Percentiles rank a stretch among this genome's conserved stretches.
Conservation (phyloP, 2,329 filamentous ascomycete species). For the Diaporthe capsici region DNA sequence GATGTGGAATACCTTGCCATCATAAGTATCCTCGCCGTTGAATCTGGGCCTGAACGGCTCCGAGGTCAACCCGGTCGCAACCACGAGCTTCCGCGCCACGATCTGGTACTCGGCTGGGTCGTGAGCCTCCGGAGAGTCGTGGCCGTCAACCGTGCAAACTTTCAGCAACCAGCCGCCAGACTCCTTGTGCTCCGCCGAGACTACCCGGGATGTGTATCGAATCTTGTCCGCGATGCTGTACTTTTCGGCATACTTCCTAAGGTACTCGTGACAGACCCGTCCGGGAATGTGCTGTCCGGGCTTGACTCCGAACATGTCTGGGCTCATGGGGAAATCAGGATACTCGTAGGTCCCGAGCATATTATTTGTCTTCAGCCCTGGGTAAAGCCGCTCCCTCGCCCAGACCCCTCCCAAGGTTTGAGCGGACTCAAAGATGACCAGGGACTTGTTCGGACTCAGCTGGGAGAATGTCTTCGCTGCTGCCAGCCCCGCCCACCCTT, state of each 20-base stretch:
- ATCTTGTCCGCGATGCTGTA: not conserved
- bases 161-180: not conserved
- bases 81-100: not conserved
- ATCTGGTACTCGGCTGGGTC: not conserved
- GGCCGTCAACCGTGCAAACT: not conserved
- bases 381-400: not conserved
- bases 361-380: not conserved
- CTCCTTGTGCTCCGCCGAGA: not conserved
- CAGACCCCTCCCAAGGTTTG: not conserved
- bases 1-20: not conserved
- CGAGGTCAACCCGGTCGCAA: not conserved
- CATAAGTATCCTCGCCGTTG: not conserved
- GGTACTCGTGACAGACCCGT: not conserved
- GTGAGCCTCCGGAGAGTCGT: not conserved
- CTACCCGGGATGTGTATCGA: not conserved
- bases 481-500: not conserved
- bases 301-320: not conserved
- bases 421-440: not conserved
- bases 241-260: not conserved
- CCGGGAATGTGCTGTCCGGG: not conserved
- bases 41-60: not conserved
- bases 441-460: not conserved
- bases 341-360: not conserved
- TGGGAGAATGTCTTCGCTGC: not conserved
- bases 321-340: not conserved